Base-by-base conservation (phyloP, 1,139 yeast genomes). In the Saccharomyces hybrid region DNA sequence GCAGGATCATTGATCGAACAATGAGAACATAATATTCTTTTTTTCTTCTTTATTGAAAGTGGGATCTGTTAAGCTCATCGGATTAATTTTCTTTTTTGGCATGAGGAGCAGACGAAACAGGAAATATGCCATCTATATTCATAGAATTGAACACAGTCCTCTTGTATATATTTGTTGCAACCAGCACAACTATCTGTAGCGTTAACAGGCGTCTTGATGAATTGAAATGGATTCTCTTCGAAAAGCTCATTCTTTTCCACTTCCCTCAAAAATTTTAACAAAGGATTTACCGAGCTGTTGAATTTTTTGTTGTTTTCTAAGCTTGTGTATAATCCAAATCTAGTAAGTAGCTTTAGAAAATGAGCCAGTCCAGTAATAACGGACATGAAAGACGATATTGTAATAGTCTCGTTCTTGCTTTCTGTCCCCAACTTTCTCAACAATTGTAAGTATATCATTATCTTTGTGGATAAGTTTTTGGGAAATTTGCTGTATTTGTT, bases 361-460 rank as follows among this genome's bases (percentile, higher is more conserved):
- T 95, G 99, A 0, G 99, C 98, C 65, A 95, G 77, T 0, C 96
- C 91, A 1, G 97, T 90, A 11, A 91, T 93, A 4, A 91, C 83
- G 0, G 95, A 83, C 60, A 93, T 76, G 50, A 93, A 88, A 19
- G 89, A 90, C 1, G 88, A 80, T 44, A 71, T 58, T 8, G 64
- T 61, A 7, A 67, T 60, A 47, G 68, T 72, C 2, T 64, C 59
- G 3, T 62, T 58, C 24, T 60, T 55, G 6, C 63, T 53, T 4
- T 69, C 71, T 29, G 65, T 65, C 61, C 78, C 73, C 0, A 84
- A 73, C 63, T 84, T 85, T 61, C 91, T 72, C 53, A 86, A 71
- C n/a, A 85, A 77, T 1, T 89, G 88, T 59, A 86, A 73, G 67
- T 86, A 86, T 53, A 86, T 82, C 90, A 86, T 84, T 6, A 86